Evolutionary conservation across 106 monocot species (phyloP).

Genomic region (Amphibolis antarctica): DNA sequence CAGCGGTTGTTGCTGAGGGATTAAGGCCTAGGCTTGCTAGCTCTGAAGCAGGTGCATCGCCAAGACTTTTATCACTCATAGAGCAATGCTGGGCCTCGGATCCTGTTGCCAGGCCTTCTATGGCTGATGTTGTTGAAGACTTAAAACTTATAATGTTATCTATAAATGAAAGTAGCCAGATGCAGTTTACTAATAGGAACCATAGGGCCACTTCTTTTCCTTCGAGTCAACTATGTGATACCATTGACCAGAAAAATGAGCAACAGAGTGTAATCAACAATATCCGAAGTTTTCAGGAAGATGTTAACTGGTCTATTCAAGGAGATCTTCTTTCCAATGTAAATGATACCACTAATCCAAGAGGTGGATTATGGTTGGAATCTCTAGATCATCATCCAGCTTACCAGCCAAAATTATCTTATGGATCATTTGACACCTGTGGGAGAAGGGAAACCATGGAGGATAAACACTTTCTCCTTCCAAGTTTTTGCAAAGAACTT

Average conservation of each 20-base stretch:
- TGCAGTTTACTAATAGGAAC: not conserved
- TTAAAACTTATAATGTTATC: constrained; percentile 31
- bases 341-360: constrained; percentile 5
- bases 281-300: constrained; percentile 28
- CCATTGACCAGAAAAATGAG: not conserved
- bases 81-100: constrained; percentile 64
- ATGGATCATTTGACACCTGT: constrained; percentile 83
- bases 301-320: constrained; percentile 61
- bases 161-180: constrained; percentile 5
- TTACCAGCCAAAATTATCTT: constrained; percentile 69
- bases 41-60: constrained; percentile 30
- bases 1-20: constrained; percentile 69
- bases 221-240: constrained; percentile 4
- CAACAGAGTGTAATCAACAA: not conserved
- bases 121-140: constrained; percentile 48
- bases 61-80: constrained; percentile 51
- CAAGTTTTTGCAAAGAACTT: constrained; percentile 50
- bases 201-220: constrained; percentile 6
- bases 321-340: constrained; percentile 45
- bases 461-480: constrained; percentile 88
- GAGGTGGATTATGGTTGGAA: constrained; percentile 26
- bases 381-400: constrained; percentile 11
- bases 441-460: constrained; percentile 98
- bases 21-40: constrained; percentile 57
- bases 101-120: constrained; percentile 58